A percentile compares a stretch with the other conserved stretches of the same genome.
phyloP scores from a whole-genome alignment of 2,329 filamentous ascomycete genomes.

The Emmonsia crescens region DNA sequence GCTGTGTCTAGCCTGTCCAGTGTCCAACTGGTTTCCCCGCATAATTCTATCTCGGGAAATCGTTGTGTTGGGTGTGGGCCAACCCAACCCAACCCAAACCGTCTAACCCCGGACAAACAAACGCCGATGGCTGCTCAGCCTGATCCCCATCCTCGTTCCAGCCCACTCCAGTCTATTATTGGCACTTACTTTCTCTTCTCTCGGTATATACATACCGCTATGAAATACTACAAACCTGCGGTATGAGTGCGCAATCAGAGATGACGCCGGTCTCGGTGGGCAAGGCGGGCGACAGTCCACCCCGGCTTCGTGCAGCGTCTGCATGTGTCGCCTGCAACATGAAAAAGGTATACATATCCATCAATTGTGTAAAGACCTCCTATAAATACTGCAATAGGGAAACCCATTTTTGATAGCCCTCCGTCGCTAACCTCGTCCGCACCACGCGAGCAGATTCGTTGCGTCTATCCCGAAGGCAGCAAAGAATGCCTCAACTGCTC shows the following conservation, averaged over 20 bases:
- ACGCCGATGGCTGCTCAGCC: no score
- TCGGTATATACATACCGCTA: neutral
- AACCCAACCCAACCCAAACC: neutral
- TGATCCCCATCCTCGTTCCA: neutral
- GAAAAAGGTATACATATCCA: constrained; percentile 16
- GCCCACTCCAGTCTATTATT: neutral
- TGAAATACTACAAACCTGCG: neutral
- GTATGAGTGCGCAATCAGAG: constrained; percentile 4
- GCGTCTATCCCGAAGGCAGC: constrained; percentile 16
- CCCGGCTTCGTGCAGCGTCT: constrained; percentile 19
- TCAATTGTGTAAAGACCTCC: neutral
- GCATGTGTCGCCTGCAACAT: constrained; percentile 24
- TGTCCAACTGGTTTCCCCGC: no score
- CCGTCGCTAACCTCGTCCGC: neutral
- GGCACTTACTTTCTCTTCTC: neutral
- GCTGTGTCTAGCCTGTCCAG: no score
- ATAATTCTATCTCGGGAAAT: neutral
- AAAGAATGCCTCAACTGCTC: constrained; percentile 19
- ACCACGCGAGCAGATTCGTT: constrained; percentile 17
- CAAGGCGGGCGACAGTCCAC: constrained; percentile 13
- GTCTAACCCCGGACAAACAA: neutral
- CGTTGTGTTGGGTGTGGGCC: neutral
- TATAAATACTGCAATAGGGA: neutral
- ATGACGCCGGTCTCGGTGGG: constrained; percentile 3
- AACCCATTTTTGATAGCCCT: neutral